Evolutionary conservation across 768 basidiomycete genomes (phyloP), one percentile per base, ranked within the genome.

Genomic region (Naganishia friedmannii): DNA sequence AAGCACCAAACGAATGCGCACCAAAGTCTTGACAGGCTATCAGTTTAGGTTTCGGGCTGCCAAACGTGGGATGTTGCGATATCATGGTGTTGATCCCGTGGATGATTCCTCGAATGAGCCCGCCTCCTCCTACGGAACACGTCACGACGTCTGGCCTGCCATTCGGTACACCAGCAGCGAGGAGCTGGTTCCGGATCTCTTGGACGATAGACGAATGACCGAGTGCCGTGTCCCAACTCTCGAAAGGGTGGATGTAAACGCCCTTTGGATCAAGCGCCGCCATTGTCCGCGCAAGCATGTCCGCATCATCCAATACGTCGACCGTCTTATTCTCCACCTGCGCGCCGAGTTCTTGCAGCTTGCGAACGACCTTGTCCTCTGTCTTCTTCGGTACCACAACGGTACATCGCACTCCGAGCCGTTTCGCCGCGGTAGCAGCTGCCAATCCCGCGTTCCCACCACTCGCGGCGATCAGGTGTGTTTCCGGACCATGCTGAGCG

Each of bases 201-300:
- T 67, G 46, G 7, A 77, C 66, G 13, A 79, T 56, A 23, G 70
- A 69, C 23, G 75, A 51, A n/a, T 76, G 72, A 2, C 77, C 78
- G 4, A 72, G 48, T 70, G 75, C 74, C 7, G 77, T 65, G 26
- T 73, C 71, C 23, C 42, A 68, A 57, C 76, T 73, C 51, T 77
- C 77, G 65, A 79, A 79, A 9, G 78, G 78, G 17, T 75, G 78
- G 3, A 79, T 71, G 65, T 79, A 79, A 1, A 77, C 73, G 15
- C 73, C 77, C 6, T 28, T 56, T 7, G 69, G 66, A 45, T 74
- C 68, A 17, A 32, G 26, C 37, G 53, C 51, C 12, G 58, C 73
- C 23, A 66, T 39, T 7, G 69, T 46, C 0, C 73, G 60, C 0
- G 77, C 71, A 42, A 76, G 65, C 10, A 23, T 28, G 71, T 79